phyloP scores from a whole-genome alignment of 495 filamentous ascomycete species.

The Xylaria acuta region DNA sequence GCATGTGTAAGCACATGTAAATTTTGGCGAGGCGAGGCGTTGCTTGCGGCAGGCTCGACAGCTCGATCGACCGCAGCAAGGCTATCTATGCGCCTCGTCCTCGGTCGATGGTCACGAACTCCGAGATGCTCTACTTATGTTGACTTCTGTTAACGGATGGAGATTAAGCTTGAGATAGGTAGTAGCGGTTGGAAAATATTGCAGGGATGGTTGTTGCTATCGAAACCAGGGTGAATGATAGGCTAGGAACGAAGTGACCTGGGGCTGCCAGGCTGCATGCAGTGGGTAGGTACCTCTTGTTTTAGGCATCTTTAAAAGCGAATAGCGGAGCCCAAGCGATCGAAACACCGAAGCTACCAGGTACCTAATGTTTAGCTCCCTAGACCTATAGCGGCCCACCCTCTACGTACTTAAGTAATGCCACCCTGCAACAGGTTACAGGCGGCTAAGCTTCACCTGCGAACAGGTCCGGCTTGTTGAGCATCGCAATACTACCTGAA shows the following conservation, averaged over 20 bases:
- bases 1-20: neutral
- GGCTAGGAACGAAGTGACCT: neutral
- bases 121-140: neutral
- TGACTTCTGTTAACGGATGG: neutral
- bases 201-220: conserved; percentile 23
- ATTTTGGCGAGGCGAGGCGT: neutral
- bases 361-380: neutral
- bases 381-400: neutral
- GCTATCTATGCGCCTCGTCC: neutral
- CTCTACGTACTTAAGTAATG: no score
- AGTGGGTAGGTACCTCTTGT: conserved; percentile 1
- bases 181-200: conserved; percentile 22
- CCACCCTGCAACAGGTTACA: neutral
- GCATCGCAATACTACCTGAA: conserved; percentile 9
- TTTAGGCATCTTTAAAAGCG: neutral
- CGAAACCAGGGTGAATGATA: neutral
- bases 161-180: neutral
- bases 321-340: neutral
- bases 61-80: neutral
- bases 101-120: neutral
- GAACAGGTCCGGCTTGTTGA: neutral
- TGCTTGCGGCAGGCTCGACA: neutral
- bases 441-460: neutral
- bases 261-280: neutral
- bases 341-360: neutral